A percentile compares a stretch with the other conserved stretches of the same genome.
Conservation (phyloP, 2,329 filamentous ascomycete species). For the Phaeophleospora eucalypticola region DNA sequence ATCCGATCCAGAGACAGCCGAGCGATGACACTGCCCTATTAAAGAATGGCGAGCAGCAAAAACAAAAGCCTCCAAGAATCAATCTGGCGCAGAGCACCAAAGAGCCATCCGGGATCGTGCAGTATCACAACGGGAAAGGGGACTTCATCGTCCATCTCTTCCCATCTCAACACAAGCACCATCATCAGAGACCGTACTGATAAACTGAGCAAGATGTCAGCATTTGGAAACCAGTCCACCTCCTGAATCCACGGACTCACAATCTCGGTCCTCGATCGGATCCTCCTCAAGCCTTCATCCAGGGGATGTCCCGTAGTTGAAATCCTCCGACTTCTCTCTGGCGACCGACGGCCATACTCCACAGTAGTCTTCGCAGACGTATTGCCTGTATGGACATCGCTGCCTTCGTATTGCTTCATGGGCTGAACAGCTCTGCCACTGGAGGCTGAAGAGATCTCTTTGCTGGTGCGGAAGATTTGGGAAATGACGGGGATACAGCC, state of each 20-base stretch:
- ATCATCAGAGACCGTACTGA: neutral
- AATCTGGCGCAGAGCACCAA: no score
- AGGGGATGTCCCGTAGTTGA: neutral
- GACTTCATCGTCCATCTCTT: no score
- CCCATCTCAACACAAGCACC: neutral
- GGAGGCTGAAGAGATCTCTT: neutral
- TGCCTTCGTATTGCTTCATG: neutral
- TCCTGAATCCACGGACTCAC: neutral
- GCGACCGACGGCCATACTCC: neutral
- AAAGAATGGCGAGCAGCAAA: no score
- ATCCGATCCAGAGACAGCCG: no score
- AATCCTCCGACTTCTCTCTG: neutral
- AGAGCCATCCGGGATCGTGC: no score
- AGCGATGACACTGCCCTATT: no score
- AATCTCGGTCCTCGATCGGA: neutral
- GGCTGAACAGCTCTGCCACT: neutral
- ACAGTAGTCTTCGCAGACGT: neutral
- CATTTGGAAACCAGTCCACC: neutral
- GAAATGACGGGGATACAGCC: constrained; percentile 13
- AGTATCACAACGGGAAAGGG: no score
- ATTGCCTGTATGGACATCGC: neutral
- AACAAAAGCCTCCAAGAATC: no score
- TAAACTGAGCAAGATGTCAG: neutral
- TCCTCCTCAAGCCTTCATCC: neutral
- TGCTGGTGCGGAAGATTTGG: constrained; percentile 8